Evolutionary conservation across 768 basidiomycete genomes (phyloP).

Genomic region (Amanita polypyramis): DNA sequence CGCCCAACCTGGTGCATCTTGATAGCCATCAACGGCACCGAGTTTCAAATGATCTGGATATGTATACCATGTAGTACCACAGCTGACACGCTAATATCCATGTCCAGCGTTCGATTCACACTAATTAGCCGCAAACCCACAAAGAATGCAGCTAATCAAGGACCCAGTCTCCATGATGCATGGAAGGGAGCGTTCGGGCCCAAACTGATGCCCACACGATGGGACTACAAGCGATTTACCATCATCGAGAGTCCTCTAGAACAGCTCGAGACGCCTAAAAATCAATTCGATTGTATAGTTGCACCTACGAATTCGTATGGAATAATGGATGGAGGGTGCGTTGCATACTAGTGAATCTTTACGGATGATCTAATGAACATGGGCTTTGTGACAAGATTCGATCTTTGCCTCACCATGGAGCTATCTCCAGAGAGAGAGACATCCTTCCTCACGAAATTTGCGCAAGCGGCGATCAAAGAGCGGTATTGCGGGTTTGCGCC

Average conservation of each 20-base stretch:
- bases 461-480: not conserved
- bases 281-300: not conserved
- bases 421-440: not conserved
- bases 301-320: conserved; percentile 1
- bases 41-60: not conserved
- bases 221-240: not conserved
- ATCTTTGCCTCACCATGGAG: not conserved
- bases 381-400: not conserved
- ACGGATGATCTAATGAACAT: not conserved
- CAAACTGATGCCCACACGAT: not conserved
- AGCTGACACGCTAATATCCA: not conserved
- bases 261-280: not conserved
- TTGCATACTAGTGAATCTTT: too few relatives aligned
- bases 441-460: not conserved
- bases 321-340: conserved; percentile 1
- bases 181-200: not conserved
- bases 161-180: not conserved
- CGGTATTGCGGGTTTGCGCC: not conserved
- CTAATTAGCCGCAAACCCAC: not conserved
- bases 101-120: not conserved
- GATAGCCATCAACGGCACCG: not conserved
- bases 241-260: not conserved
- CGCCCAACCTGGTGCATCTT: too few relatives aligned
- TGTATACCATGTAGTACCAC: not conserved
- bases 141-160: not conserved